phyloP scores from a whole-genome alignment of 495 filamentous ascomycete genomes.

The Aspergillus olivimuriae region DNA sequence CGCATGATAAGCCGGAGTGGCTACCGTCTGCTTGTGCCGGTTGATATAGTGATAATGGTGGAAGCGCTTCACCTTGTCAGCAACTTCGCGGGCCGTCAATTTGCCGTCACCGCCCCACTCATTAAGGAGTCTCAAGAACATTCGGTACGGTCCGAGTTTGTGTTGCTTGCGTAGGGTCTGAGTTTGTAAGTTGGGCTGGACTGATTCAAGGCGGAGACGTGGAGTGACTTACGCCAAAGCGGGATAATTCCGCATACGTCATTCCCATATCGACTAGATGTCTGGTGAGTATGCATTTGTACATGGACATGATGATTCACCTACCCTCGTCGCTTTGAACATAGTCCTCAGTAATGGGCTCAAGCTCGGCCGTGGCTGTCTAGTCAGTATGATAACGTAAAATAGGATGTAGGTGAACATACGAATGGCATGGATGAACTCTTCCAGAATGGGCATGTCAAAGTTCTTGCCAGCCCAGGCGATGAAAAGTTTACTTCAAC shows the following conservation, averaged over 20 bases:
- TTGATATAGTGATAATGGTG: constrained; percentile 51
- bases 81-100: constrained; percentile 38
- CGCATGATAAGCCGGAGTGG: constrained; percentile 55
- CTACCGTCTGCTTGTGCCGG: constrained; percentile 61
- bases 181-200: neutral
- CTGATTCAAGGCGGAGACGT: neutral
- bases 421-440: constrained; percentile 69
- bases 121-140: constrained; percentile 64
- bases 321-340: constrained; percentile 58
- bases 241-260: constrained; percentile 47
- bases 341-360: constrained; percentile 61
- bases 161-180: constrained; percentile 54
- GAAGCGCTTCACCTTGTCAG: constrained; percentile 64
- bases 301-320: too few species aligned
- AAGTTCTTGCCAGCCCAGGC: constrained; percentile 56
- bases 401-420: too few species aligned
- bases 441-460: constrained; percentile 62
- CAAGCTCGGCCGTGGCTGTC: constrained; percentile 82
- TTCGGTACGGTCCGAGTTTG: constrained; percentile 67
- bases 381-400: too few species aligned
- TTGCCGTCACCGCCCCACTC: constrained; percentile 54
- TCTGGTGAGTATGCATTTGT: too few species aligned
- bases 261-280: constrained; percentile 71
- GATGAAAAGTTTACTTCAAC: constrained; percentile 78
- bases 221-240: constrained; percentile 43